Evolutionary conservation across 192 early-diverging fungal genomes (phyloP), one percentile per base, ranked within the genome.

Genomic region (Powellomyces hirtus): DNA sequence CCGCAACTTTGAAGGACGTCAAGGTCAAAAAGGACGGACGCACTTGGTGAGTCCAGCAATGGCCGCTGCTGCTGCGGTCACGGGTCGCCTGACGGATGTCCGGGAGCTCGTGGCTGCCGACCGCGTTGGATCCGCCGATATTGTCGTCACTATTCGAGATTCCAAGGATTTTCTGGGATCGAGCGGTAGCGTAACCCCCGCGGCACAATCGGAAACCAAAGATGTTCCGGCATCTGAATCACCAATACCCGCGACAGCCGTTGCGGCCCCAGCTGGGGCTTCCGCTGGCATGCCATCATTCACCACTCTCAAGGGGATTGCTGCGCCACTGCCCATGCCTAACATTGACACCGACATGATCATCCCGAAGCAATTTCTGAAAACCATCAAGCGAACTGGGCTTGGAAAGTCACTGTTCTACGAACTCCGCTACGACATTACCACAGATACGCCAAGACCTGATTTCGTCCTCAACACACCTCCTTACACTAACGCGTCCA

Each of bases 301-400:
- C 73, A 88, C 85, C 2, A 70, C 67, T 49, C 63, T 87, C n/a
- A 83, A 81, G 56, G 80, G 85, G 20, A 71, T 77, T 44, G 78
- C 85, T 20, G 86, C 86, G 0, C 86, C 86, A n/a, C 71, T 89
- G 40, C 75, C 69, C 30, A 76, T 85, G 64, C 45, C 83, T 52
- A 89, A 89, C 68, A 76, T 88, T 31, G 88, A 89, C 74, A 89
- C 88, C 26, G 88, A 89, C 76, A 87, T 83, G 81, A 86, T 89
- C 64, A 89, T 89, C 68, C 88, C 88, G 50, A 89, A 89, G 71
- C 86, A 89, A 66, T 89, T 89, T 76, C 81, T 89, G 44, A 89
- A 89, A 72, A 89, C 88, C 56, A 89, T 89, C 74, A 81, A 86
- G 67, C 78, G 86, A 20, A 89, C 88, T 27, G 88, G 88, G 1